These are phyloP conservation scores for Prillingera fragicola DNA, from an alignment of 1,284 basidiomycete genomes.

Conservation along the genomic window DNA sequence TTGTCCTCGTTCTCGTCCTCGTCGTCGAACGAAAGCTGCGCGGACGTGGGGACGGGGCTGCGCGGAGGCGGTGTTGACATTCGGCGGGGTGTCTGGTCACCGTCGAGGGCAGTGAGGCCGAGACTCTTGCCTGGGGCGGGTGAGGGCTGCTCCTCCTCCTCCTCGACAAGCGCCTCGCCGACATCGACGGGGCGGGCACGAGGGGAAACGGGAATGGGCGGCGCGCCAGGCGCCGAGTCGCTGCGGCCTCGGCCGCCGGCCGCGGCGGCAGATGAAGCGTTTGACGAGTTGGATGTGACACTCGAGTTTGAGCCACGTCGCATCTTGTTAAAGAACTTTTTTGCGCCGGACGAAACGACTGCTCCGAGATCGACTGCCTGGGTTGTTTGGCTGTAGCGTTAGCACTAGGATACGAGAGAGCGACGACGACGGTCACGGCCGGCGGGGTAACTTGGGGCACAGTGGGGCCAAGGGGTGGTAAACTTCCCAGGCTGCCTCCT, in stretches of 20 bases:
- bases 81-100: slow-evolving; percentile 15
- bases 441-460: neutral
- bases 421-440: neutral
- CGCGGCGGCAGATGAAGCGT: neutral
- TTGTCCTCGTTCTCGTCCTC: neutral
- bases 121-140: neutral
- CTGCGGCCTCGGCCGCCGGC: neutral
- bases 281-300: slow-evolving; percentile 3
- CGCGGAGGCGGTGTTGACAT: neutral
- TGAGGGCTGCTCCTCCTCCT: slow-evolving; percentile 8
- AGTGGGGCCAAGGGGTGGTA: too few relatives aligned
- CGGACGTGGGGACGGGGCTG: slow-evolving; percentile 6
- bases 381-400: slow-evolving; percentile 6
- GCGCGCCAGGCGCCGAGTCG: slow-evolving; percentile 1
- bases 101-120: neutral
- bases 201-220: neutral
- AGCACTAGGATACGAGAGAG: neutral
- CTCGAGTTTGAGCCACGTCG: slow-evolving; percentile 20
- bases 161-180: slow-evolving; percentile 3
- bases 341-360: slow-evolving; percentile 34
- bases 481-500: too few relatives aligned
- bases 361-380: slow-evolving; percentile 41
- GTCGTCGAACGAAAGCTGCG: slow-evolving; percentile 1
- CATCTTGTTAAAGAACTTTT: slow-evolving; percentile 41
- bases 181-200: neutral